Evolutionary conservation across 2,329 filamentous ascomycete species (phyloP).

Genomic region (Apiospora arundinis): DNA sequence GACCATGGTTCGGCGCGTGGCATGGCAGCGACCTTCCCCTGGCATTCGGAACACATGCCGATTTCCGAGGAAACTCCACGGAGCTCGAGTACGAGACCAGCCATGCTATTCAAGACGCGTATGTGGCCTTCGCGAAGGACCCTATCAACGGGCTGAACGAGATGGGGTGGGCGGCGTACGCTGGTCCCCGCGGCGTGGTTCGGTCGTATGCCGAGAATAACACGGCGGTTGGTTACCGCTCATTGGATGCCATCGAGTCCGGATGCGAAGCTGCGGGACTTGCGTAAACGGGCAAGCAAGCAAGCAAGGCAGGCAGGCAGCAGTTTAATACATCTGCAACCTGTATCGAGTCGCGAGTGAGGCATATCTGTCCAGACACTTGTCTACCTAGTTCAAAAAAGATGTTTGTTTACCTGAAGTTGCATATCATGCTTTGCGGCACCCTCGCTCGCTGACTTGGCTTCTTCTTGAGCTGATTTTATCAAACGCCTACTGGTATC

Average conservation of each 20-base stretch:
- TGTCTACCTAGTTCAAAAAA: background rate
- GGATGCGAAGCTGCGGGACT: slow-evolving; percentile 3
- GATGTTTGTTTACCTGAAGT: background rate
- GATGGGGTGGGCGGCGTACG: slow-evolving; percentile 23
- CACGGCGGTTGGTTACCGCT: slow-evolving; percentile 1
- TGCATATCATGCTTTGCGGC: background rate
- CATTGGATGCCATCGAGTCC: slow-evolving; percentile 7
- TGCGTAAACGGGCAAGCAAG: background rate
- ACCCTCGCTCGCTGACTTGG: background rate
- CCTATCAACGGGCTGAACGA: slow-evolving; percentile 4
- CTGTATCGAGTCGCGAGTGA: background rate
- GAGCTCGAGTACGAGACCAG: slow-evolving; percentile 25
- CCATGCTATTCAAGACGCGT: slow-evolving; percentile 26
- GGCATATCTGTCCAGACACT: background rate
- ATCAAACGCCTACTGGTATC: background rate
- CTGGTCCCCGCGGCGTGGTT: background rate
- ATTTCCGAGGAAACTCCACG: slow-evolving; percentile 24
- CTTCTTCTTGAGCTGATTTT: background rate
- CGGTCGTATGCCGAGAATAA: slow-evolving; percentile 7
- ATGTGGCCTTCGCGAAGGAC: slow-evolving; percentile 22
- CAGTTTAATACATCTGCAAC: background rate
- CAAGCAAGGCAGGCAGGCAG: background rate
- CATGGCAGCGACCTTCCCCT: slow-evolving; percentile 25
- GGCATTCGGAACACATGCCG: slow-evolving; percentile 24
- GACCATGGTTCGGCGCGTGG: slow-evolving; percentile 25